phyloP scores from a whole-genome alignment of 176 grass and related monocot genomes.

The Paspalum notatum region DNA sequence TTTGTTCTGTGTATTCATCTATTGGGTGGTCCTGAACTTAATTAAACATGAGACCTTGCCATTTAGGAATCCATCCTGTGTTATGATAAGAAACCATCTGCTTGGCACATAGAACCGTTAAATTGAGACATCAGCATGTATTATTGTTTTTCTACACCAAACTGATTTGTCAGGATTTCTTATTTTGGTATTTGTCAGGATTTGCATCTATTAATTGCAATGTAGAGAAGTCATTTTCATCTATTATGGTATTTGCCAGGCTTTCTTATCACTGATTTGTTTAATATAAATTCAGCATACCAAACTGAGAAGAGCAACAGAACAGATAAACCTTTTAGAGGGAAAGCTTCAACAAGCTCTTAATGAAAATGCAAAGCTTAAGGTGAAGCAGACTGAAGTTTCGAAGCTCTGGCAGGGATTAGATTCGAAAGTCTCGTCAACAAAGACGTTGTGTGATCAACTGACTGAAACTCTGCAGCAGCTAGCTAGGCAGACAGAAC shows the following conservation, averaged over 20 bases:
- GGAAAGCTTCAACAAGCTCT: constrained; percentile 78
- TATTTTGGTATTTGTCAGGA: constrained; percentile 19
- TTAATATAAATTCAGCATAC: constrained; percentile 55
- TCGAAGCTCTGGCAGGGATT: constrained; percentile 82
- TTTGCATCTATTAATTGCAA: too few relatives aligned
- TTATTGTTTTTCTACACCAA: constrained; percentile 15
- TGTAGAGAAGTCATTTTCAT: too few relatives aligned
- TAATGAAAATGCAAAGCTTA: constrained; percentile 88
- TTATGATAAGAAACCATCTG: constrained; percentile 10
- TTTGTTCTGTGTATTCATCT: constrained; percentile 29
- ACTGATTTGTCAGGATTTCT: too few relatives aligned
- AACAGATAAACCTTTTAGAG: constrained; percentile 83
- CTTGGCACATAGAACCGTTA: constrained; percentile 1
- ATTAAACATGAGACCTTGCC: not conserved
- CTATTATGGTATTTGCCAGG: constrained; percentile 13
- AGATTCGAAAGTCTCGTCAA: constrained; percentile 89
- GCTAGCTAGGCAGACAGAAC: constrained; percentile 69
- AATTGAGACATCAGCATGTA: constrained; percentile 25
- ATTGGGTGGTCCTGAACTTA: constrained; percentile 18
- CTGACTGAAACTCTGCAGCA: constrained; percentile 85
- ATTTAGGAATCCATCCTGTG: not conserved
- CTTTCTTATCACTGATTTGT: constrained; percentile 27
- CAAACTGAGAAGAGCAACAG: constrained; percentile 78
- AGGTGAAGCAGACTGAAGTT: constrained; percentile 86
- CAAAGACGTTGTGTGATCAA: constrained; percentile 82